phyloP scores from a whole-genome alignment of 495 filamentous ascomycete genomes.

The Penicillium canescens region DNA sequence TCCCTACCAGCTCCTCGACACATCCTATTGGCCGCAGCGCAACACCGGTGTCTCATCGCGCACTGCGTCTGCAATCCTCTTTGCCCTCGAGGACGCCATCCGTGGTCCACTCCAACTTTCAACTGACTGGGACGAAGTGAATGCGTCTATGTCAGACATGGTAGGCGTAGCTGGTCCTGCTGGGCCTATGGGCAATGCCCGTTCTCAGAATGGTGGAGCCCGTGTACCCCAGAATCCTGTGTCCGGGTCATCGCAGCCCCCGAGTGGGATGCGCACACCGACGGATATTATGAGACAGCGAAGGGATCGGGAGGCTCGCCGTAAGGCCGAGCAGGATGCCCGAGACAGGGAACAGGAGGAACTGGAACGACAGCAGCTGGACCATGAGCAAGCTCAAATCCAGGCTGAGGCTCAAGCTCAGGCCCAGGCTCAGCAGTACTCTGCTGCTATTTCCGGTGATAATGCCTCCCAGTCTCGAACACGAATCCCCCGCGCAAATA shows the following conservation, averaged over 20 bases:
- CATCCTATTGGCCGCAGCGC: slow-evolving; percentile 54
- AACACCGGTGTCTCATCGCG: slow-evolving; percentile 60
- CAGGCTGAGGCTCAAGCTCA: slow-evolving; percentile 17
- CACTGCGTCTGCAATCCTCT: slow-evolving; percentile 80
- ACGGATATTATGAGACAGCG: slow-evolving; percentile 78
- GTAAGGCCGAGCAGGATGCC: slow-evolving; percentile 60
- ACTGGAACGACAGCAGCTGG: slow-evolving; percentile 52
- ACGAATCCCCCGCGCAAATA: slow-evolving; percentile 24
- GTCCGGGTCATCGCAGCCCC: slow-evolving; percentile 43
- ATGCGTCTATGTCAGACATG: slow-evolving; percentile 92
- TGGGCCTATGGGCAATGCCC: slow-evolving; percentile 40
- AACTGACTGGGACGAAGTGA: slow-evolving; percentile 81
- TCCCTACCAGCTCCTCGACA: slow-evolving; percentile 30
- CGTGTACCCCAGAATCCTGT: slow-evolving; percentile 49
- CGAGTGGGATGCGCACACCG: slow-evolving; percentile 55
- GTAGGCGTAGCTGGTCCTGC: slow-evolving; percentile 52
- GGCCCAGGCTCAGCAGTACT: slow-evolving; percentile 33
- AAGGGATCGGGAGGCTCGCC: slow-evolving; percentile 63
- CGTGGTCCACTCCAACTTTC: slow-evolving; percentile 83
- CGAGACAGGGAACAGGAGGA: slow-evolving; percentile 50
- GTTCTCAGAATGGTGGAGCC: slow-evolving; percentile 49
- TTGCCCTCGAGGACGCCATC: slow-evolving; percentile 87
- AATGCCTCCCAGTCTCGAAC: slow-evolving; percentile 43
- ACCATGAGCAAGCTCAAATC: slow-evolving; percentile 46
- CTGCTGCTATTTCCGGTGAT: slow-evolving; percentile 61